Base-by-base conservation (phyloP, 1,284 basidiomycete species). In the Agroathelia rolfsii region DNA sequence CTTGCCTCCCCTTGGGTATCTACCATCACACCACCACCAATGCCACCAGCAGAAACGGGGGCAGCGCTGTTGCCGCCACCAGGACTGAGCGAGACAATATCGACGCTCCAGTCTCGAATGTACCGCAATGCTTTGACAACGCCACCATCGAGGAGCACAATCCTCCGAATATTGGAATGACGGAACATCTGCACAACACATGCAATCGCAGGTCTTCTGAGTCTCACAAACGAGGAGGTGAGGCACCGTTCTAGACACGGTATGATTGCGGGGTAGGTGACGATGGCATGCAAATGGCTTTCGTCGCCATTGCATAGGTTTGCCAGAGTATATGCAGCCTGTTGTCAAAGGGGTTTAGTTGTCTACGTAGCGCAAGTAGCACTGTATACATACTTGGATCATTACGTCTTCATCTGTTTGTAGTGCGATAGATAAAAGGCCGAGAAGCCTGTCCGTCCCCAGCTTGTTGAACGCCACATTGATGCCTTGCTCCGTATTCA, bases 301-400 rank as follows among this genome's bases (percentile, higher is more conserved):
- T 58, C 46, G 2, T 55, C 50, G 16, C 72, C 72, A 46, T 83
- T 83, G 14, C 72, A 61, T 13, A 85, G 56, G 49, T 84, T 82
- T 0, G 71, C 73, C 1, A 82, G 60, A 3, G 70, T 55, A 43
- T 61, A 69, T 0, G 73, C 63, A 0, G 73, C 69, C 68, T 80
- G 44, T 10, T 38, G 28, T 13, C 24, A 13, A 4, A 19, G 14
- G 6, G n/a, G n/a, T n/a, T 19, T 37, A 9, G 23, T 17, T 8
- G 19, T 2, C 29, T 18, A 28, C 34, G 7, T 14, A 28, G 12
- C 10, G 24, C 32, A 5, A 20, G 16, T 26, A 5, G 31, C 28
- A 12, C 10, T 15, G 22, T 10, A 12, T 17, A 36, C 48, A 6
- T 37, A 72, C 74, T 54, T 76, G 72, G 6, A 64, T 55, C 4